Evolutionary conservation across 176 grass and related monocot genomes (phyloP).

Genomic region (Juncus effusus): DNA sequence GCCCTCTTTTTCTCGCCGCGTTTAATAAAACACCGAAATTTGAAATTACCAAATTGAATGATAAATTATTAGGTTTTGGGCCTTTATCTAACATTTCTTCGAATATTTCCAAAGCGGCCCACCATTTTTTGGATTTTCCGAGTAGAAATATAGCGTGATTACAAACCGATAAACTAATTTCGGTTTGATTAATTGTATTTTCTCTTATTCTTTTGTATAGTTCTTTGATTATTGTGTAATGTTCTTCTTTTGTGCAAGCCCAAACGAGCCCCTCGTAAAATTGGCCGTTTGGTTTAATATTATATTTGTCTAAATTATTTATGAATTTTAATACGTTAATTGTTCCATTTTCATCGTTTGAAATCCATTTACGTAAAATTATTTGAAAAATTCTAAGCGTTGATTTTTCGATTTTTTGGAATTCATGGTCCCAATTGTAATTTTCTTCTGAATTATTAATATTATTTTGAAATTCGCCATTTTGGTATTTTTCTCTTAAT

Average conservation of each 20-base stretch:
- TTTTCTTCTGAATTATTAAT: constrained; percentile 25
- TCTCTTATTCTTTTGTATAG: constrained; percentile 69
- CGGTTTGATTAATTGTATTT: background rate
- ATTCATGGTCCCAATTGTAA: constrained; percentile 52
- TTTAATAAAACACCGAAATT: constrained; percentile 72
- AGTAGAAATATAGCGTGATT: constrained; percentile 91
- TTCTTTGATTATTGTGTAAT: constrained; percentile 70
- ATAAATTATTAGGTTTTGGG: constrained; percentile 70
- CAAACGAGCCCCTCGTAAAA: constrained; percentile 65
- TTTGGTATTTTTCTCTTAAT: constrained; percentile 52
- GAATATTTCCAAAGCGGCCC: constrained; percentile 80
- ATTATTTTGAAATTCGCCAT: constrained; percentile 41
- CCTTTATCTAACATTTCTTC: constrained; percentile 82
- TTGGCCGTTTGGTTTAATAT: constrained; percentile 23
- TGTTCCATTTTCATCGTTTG: constrained; percentile 36
- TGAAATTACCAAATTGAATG: constrained; percentile 61
- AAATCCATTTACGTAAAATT: constrained; percentile 52
- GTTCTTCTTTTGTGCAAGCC: constrained; percentile 63
- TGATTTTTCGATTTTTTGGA: constrained; percentile 58
- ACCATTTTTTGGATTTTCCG: constrained; percentile 93
- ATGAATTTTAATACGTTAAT: constrained; percentile 56
- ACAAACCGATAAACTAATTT: constrained; percentile 65
- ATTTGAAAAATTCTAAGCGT: constrained; percentile 38
- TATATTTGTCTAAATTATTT: constrained; percentile 49
- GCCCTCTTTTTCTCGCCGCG: constrained; percentile 59